Base-by-base conservation (phyloP, 1,139 yeast genomes). In the Saccharomycopsis hybrid region DNA sequence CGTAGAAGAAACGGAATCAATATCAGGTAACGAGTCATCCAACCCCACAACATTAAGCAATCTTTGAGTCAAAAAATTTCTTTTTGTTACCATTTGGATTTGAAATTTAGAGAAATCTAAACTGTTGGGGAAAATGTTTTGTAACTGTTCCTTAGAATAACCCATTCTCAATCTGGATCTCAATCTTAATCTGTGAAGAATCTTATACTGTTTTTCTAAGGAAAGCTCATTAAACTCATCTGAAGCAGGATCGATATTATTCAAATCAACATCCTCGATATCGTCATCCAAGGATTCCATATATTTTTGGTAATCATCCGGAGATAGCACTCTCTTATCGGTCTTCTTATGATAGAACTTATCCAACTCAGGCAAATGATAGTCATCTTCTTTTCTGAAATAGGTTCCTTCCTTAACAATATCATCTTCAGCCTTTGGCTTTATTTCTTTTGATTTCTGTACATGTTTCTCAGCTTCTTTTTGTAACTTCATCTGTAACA, bases 101-200 rank as follows among this genome's bases (percentile, higher is more conserved):
- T 94, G 99, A 64, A 94, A 94, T 59, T 77, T 82, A 18, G 97
- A 89, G 61, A 94, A 94, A 54, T 89, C 97, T 79, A 87, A 76
- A 51, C 89, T 78, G 60, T 86, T 75, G 0, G 96, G 94, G 59
- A 92, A 94, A 53, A 88, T 69, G 3, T 76, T 70, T 57, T 87
- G 86, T 31, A 94, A 69, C 60, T 94, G 97, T 13, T 86, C 92
- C 54, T 88, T 87, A 0, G 90, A 74, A 61, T 85, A 88, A 0
- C 99, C 99, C 95, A 94, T 84, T 69, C 99, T 80, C 63, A 94
- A 75, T 51, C 99, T 70, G 0, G 97, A 90, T 55, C 88, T 76
- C 36, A 89, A 69, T 50, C 99, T 67, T 24, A 95, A 76, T 51
- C 88, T 88, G 8, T 92, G 87, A 29, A 94, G 68, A 2, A 89